Evolutionary conservation across 345 rosid genomes (phyloP), one percentile per base, ranked within the genome.

Genomic region (Populus nigra): DNA sequence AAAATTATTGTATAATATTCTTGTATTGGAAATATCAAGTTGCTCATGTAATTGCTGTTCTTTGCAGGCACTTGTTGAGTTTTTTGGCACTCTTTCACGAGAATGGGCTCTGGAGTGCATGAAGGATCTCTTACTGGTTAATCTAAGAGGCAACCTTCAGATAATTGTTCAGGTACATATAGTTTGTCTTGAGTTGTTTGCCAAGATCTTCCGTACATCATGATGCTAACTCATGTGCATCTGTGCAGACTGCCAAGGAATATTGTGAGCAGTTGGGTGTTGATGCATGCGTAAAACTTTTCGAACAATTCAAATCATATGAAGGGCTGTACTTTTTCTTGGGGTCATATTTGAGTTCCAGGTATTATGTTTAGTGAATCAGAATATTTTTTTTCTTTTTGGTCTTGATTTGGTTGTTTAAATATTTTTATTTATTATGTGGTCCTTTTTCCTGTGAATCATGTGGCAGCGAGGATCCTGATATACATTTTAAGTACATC

Each of bases 91-190:
- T 77, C 97, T 96, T 68, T 96, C 99, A 50, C 88, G 93, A 68
- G 99, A 96, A 71, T 96, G 99, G 99, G 99, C 98, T 77, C 83
- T 96, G 85, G 99, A 96, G 85, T 96, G 99, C 91, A 96, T 96
- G 98, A 96, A 94, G 85, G 99, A 96, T 84, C 98, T 96, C 75
- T 79, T 94, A 69, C 86, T 96, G 79, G 98, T 92, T 80, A 96
- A 96, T 83, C 84, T 91, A 69, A 89, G 99, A 71, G 99, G 89
- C 83, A 96, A 96, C 80, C 96, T 96, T 80, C 99, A 96, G 89
- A 96, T 96, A 82, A 96, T 96, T 39, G 99, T 96, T 80, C 99
- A 96, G 92, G 97, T 89, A 83, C n/a, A 61, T 73, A 16, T 47
- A 83, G 73, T 75, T 77, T 65, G 78, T 41, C 35, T n/a, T n/a